Evolutionary conservation across 2,329 filamentous ascomycete species (phyloP), one percentile per base, ranked within the genome.

Genomic region (Microsporum canis): DNA sequence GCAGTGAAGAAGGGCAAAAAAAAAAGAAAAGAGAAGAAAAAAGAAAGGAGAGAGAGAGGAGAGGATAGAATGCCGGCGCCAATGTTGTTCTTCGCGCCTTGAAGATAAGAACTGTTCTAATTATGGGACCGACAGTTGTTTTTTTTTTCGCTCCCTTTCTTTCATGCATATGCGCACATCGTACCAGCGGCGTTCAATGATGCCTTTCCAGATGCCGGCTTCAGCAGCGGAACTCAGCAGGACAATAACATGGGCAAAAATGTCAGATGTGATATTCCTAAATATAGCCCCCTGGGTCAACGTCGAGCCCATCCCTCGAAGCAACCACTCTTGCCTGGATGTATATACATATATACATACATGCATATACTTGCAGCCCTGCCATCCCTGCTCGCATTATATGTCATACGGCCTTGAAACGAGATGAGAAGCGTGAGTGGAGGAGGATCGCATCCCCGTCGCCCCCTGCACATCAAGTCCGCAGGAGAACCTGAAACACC

Each of bases 391-490:
- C 49, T 7, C 49, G 12, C 27, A 53, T 53, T 53, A 33, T 53
- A 53, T 53, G 49, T 53, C 49, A 53, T 53, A 53, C 49, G 49
- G 49, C 49, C 49, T 33, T 53, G 49, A 53, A 53, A 53, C 49
- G 49, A n/a, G 49, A 53, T 7, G 49, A 53, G 49, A 53, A 53
- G 31, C 49, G 49, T 31, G 49, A 53, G 27, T 31, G 31, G 49
- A 53, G 49, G 49, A 53, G 49, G 49, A 53, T 53, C 49, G 49
- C 49, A 53, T 34, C 49, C 49, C 31, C 17, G 49, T 34, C 49
- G 49, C 49, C 49, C 49, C 49, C 49, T 53, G 49, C 29, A 53
- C 49, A 53, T 53, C 49, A 53, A 53, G 49, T 53, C 49, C 29
- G 49, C 49, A 53, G 49, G 49, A n/a, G 49, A 43, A 53, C 49